phyloP scores from a whole-genome alignment of 2,329 filamentous ascomycete species.

The Phaeosphaeria sp. region DNA sequence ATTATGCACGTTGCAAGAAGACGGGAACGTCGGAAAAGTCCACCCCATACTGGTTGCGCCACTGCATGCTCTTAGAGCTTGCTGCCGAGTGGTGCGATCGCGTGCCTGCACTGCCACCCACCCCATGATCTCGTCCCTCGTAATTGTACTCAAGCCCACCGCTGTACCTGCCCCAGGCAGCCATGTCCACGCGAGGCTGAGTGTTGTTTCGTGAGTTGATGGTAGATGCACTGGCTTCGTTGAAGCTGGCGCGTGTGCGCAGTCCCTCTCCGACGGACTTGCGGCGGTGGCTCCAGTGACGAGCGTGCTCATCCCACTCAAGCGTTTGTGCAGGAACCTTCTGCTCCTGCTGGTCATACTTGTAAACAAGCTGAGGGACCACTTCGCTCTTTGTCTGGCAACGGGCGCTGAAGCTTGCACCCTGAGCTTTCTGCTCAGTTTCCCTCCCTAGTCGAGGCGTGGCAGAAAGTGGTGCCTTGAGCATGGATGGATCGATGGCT shows the following conservation, averaged over 20 bases:
- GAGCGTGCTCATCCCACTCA: slow-evolving; percentile 36
- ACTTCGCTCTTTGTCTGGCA: slow-evolving; percentile 24
- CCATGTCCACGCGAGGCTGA: slow-evolving; percentile 11
- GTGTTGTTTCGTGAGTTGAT: slow-evolving; percentile 8
- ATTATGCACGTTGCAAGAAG: slow-evolving; percentile 27
- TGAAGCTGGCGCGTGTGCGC: slow-evolving; percentile 16
- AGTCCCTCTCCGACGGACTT: slow-evolving; percentile 38
- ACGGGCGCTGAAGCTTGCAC: slow-evolving; percentile 12
- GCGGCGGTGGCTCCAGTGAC: slow-evolving; percentile 37
- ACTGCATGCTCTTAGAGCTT: slow-evolving; percentile 39
- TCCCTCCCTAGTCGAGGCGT: slow-evolving; percentile 14
- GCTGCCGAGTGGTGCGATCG: slow-evolving; percentile 38
- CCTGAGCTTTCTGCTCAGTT: slow-evolving; percentile 4
- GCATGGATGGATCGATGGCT: slow-evolving; percentile 7
- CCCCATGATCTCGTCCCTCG: slow-evolving; percentile 37
- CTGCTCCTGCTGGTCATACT: slow-evolving; percentile 15
- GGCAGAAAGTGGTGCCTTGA: slow-evolving; percentile 8
- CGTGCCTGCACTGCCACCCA: slow-evolving; percentile 47
- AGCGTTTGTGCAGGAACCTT: slow-evolving; percentile 10
- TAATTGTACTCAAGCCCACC: slow-evolving; percentile 47
- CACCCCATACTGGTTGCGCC: slow-evolving; percentile 36
- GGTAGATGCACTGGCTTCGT: slow-evolving; percentile 10
- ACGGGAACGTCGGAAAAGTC: slow-evolving; percentile 44
- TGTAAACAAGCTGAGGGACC: slow-evolving; percentile 25
- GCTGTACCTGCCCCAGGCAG: slow-evolving; percentile 41